Base-by-base conservation (phyloP, 306 rosid genomes). In the Mucuna pruriens region DNA sequence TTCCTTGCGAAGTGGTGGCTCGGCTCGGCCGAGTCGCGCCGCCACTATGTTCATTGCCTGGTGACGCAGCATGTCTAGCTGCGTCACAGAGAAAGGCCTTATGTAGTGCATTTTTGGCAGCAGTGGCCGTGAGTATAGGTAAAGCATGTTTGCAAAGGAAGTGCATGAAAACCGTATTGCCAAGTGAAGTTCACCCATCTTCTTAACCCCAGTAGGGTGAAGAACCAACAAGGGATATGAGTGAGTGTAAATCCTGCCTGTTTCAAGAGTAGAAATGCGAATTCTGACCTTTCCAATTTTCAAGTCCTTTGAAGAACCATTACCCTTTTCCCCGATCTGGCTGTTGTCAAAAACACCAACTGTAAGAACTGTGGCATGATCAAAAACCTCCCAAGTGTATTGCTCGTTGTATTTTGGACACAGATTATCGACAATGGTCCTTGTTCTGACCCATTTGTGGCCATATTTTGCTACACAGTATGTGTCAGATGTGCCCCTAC, bases 381-480 rank as follows among this genome's bases (percentile, higher is more conserved):
- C 90, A 76, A 81, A 87, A 20, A 87, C 90, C 69, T 87, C 90
- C 90, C 90, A 87, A 52, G 84, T 87, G 69, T 87, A 87, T 68
- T 87, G 88, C 75, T 87, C 90, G 3, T 87, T 87, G 83, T 85
- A 84, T 69, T 79, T 82, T 34, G 90, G 90, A 31, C 42, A 34
- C 16, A 87, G 10, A 58, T 80, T 85, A 16, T 87, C 86, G 57
- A 82, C 85, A 9, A 87, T 80, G 1, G 90, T 87, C 16, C 90
- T 76, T 57, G 87, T 87, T 75, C 85, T 63, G 17, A 84, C 88
- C 90, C 90, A 87, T 46, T 84, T 82, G 19, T 78, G 84, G 39
- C 90, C 90, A 46, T 87, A 87, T 81, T 84, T 87, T 73, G 90
- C 90, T 10, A 87, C 88, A 75, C 90, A 87, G 64, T 84, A 87